Percentiles rank a stretch among this genome's conserved stretches.
Evolutionary conservation across 805 yeast genomes (phyloP).

Genomic region (Yarrowia sp.): DNA sequence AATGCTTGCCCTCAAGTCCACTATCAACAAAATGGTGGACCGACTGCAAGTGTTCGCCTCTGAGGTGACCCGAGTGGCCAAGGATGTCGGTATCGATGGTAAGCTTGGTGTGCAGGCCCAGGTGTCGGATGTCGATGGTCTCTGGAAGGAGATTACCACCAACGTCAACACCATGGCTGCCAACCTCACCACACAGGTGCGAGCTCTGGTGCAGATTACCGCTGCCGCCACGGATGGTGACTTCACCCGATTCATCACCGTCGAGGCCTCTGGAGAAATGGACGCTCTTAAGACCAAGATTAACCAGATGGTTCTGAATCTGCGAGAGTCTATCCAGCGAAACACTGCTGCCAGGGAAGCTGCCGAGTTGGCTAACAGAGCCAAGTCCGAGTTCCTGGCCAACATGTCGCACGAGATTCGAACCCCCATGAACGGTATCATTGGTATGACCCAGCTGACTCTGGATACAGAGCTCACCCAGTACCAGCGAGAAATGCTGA

Average conservation of each 20-base stretch:
- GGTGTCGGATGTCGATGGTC: conserved; percentile 86
- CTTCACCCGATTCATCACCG: conserved; percentile 87
- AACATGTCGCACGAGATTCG: conserved; percentile 88
- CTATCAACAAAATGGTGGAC: conserved; percentile 93
- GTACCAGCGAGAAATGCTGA: conserved; percentile 89
- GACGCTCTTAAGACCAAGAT: conserved; percentile 61
- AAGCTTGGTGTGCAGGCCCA: conserved; percentile 92
- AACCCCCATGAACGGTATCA: conserved; percentile 92
- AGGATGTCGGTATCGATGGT: conserved; percentile 93
- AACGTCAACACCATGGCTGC: conserved; percentile 94
- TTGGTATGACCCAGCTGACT: conserved; percentile 90
- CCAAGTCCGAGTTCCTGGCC: conserved; percentile 89
- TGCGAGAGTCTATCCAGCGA: conserved; percentile 87
- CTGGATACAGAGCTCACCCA: conserved; percentile 88
- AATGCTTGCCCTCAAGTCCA: conserved; percentile 80
- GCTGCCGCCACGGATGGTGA: conserved; percentile 96
- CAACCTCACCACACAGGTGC: conserved; percentile 88
- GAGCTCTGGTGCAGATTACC: conserved; percentile 92
- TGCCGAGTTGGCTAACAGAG: conserved; percentile 87
- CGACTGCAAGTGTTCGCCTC: conserved; percentile 85
- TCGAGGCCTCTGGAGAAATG: conserved; percentile 93
- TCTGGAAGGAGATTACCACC: conserved; percentile 90
- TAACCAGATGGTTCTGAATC: conserved; percentile 83
- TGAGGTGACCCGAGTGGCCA: conserved; percentile 88
- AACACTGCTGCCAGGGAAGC: conserved; percentile 95